Percentiles rank a stretch among this genome's conserved stretches.
These are phyloP conservation scores for Carex arenaria DNA, from an alignment of 202 grass and related monocot genomes.

Conservation along the genomic window DNA sequence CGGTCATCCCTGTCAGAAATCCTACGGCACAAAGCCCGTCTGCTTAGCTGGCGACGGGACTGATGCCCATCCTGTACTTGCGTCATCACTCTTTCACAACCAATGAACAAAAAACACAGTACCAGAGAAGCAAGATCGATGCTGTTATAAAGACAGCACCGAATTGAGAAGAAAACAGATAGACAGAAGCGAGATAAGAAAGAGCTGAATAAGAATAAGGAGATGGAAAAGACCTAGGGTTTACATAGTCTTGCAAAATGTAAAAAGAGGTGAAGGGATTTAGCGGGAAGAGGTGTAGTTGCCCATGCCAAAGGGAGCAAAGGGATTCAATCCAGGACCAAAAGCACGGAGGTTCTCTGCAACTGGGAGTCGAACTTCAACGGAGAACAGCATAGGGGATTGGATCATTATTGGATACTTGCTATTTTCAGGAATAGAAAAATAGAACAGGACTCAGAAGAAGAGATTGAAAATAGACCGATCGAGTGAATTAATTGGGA, in stretches of 20 bases:
- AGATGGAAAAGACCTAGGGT: constrained; percentile 3
- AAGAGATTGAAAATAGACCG: background rate
- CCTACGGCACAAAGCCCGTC: constrained; percentile 36
- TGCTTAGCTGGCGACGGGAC: constrained; percentile 21
- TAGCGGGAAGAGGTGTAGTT: constrained; percentile 64
- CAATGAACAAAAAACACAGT: background rate
- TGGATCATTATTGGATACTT: constrained; percentile 32
- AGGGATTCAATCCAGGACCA: constrained; percentile 89
- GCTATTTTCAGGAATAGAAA: background rate
- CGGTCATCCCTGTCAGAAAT: constrained; percentile 51
- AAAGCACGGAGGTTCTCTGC: constrained; percentile 58
- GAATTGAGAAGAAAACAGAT: background rate
- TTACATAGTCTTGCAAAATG: constrained; percentile 31
- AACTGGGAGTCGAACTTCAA: constrained; percentile 27
- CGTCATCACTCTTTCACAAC: constrained; percentile 5
- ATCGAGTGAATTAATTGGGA: constrained; percentile 5
- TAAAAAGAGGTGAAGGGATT: background rate
- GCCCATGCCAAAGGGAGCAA: constrained; percentile 74
- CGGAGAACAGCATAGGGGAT: constrained; percentile 25
- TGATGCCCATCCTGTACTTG: background rate
- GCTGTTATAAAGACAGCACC: background rate
- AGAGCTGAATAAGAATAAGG: background rate
- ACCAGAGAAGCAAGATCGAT: background rate
- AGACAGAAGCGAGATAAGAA: background rate
- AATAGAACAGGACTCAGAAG: background rate